Evolutionary conservation across 805 yeast genomes (phyloP).

Genomic region (Suhomyces prunicola): DNA sequence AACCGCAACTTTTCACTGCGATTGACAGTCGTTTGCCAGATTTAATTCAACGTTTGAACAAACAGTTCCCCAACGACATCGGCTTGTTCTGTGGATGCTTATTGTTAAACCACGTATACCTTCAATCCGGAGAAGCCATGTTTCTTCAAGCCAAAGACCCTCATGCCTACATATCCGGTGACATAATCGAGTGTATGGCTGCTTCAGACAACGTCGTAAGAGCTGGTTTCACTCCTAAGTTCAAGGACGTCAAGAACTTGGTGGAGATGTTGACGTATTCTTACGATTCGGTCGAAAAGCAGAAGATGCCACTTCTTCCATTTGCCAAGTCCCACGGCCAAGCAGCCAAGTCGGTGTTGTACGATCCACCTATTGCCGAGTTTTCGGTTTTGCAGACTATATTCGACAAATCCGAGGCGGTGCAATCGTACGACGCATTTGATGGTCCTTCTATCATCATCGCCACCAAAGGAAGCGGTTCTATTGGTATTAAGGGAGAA

Average conservation of each 20-base stretch:
- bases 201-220: constrained; percentile 98
- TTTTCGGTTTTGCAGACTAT: constrained; percentile 87
- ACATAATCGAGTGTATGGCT: constrained; percentile 99
- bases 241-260: constrained; percentile 88
- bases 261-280: constrained; percentile 89
- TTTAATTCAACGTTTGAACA: constrained; percentile 71
- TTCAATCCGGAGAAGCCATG: constrained; percentile 92
- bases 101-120: constrained; percentile 80
- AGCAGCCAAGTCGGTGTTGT: constrained; percentile 59
- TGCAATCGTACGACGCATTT: constrained; percentile 56
- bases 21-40: constrained; percentile 56
- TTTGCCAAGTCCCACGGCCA: constrained; percentile 64
- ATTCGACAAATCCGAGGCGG: constrained; percentile 49
- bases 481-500: constrained; percentile 42
- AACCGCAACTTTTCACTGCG: constrained; percentile 56
- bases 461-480: constrained; percentile 78
- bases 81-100: constrained; percentile 96
- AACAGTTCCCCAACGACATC: constrained; percentile 89
- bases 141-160: constrained; percentile 96
- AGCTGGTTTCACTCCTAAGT: constrained; percentile 99
- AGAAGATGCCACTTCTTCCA: constrained; percentile 71
- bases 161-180: constrained; percentile 96
- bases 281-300: constrained; percentile 86
- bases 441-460: constrained; percentile 88
- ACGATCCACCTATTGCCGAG: constrained; percentile 96